Evolutionary conservation across 2,329 filamentous ascomycete genomes (phyloP).

Genomic region (Macroventuria anomochaeta): DNA sequence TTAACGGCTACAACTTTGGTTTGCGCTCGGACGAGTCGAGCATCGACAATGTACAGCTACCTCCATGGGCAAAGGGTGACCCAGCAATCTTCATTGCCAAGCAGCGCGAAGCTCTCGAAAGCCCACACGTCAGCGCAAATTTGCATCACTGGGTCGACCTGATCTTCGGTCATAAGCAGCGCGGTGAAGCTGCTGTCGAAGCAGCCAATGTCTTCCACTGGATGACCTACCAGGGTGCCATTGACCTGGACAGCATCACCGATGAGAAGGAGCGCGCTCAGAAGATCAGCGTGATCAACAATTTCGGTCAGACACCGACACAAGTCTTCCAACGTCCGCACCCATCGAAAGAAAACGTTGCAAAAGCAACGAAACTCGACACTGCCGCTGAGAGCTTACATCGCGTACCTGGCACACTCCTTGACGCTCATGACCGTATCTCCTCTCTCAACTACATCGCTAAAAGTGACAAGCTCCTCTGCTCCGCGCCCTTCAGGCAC

Average conservation of each 20-base stretch:
- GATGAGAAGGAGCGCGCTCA: conserved; percentile 86
- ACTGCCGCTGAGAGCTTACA: conserved; percentile 77
- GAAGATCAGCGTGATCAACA: conserved; percentile 95
- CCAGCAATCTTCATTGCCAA: conserved; percentile 95
- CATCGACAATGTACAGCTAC: conserved; percentile 87
- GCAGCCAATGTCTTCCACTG: conserved; percentile 95
- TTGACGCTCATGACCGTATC: conserved; percentile 79
- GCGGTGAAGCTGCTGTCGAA: conserved; percentile 89
- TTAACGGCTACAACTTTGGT: conserved; percentile 94
- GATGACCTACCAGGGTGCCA: conserved; percentile 91
- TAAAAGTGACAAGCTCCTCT: conserved; percentile 82
- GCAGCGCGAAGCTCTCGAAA: conserved; percentile 93
- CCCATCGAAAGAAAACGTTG: conserved; percentile 71
- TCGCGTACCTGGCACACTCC: conserved; percentile 77
- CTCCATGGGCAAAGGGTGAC: conserved; percentile 95
- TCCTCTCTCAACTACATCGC: conserved; percentile 77
- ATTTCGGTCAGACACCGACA: conserved; percentile 96
- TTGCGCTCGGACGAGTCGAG: conserved; percentile 77
- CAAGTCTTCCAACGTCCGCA: conserved; percentile 89
- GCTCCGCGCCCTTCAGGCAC: conserved; percentile 80
- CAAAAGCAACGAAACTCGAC: conserved; percentile 75
- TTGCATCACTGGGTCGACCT: conserved; percentile 96
- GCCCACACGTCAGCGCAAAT: conserved; percentile 86
- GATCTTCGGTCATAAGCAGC: conserved; percentile 92
- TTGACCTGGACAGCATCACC: conserved; percentile 87